Evolutionary conservation across 23 red algal species (phyloP), one percentile per base, ranked within the genome.

Genomic region (Chondrus crispus): DNA sequence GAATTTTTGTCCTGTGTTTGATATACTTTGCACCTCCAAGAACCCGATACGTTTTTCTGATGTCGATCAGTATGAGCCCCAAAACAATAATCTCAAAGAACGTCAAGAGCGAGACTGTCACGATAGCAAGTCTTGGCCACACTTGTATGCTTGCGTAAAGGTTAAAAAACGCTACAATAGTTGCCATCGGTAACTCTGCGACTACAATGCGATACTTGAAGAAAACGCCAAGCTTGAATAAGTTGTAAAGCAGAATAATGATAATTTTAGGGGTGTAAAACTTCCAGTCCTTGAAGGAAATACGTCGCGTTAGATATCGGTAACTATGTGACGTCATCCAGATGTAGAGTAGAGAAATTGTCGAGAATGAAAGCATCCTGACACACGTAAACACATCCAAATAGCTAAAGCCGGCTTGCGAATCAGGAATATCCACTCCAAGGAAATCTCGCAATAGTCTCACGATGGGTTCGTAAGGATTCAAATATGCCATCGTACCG

Each of bases 201-300:
- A 85, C 64, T 9, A 51, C 58, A 45, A 93, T 86, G 20, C 70
- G 79, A 46, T 60, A 85, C 16, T 35, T 41, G 22, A 95, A 84
- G 0, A 81, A 46, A 68, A 90, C 46, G 24, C 48, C 44, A 22
- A 95, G 54, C 62, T 86, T 88, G 41, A 76, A 84, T 26, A 44
- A 57, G 5, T 72, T 62, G 79, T 85, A 91, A 54, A 68, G 13
- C 19, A 83, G 32, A 26, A 91, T 18, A 2, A 91, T 35, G 35
- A 85, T 7, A 4, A 91, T n/a, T 68, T 95, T 95, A 19, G 93
- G 93, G 1, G 72, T 70, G 53, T 95, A 95, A 75, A 95, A 95
- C 44, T 83, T 68, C 71, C 87, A 90, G 29, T 90, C 72, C 18
- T 2, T 53, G 38, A 62, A 44, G 68, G 87, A 90, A 90, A 90